These are phyloP conservation scores for Aspergillus sp. DNA, from an alignment of 2,329 filamentous ascomycete species.

Conservation along the genomic window DNA sequence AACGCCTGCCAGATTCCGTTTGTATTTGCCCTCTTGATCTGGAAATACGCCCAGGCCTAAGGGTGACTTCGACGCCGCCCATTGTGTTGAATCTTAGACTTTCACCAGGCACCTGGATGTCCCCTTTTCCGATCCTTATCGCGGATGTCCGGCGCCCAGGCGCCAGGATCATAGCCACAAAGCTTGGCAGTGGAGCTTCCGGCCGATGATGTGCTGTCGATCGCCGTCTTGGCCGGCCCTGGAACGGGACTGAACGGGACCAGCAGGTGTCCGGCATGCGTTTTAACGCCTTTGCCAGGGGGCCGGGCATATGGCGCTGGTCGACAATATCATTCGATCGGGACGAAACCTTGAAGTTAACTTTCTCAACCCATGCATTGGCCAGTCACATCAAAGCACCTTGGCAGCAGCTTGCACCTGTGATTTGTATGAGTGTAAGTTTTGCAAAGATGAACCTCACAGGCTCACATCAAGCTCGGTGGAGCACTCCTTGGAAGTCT, in stretches of 20 bases:
- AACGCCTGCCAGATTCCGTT: not conserved
- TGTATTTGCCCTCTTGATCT: not conserved
- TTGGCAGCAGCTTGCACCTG: slow-evolving; percentile 1
- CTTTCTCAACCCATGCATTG: not conserved
- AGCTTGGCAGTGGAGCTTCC: slow-evolving; percentile 39
- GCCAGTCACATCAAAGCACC: not conserved
- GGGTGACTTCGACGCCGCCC: too few species aligned
- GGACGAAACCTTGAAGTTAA: not conserved
- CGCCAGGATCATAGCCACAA: slow-evolving; percentile 24
- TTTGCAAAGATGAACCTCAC: not conserved
- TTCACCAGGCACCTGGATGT: not conserved
- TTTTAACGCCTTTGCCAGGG: slow-evolving; percentile 18
- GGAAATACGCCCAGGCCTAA: too few species aligned
- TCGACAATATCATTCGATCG: slow-evolving; percentile 14
- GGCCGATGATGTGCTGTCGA: slow-evolving; percentile 35
- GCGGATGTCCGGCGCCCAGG: slow-evolving; percentile 22
- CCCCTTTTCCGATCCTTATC: slow-evolving; percentile 14
- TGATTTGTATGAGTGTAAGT: not conserved
- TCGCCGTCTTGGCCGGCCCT: slow-evolving; percentile 33
- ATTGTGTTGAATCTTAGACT: not conserved
- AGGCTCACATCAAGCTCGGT: not conserved
- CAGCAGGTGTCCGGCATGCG: slow-evolving; percentile 17
- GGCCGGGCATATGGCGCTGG: not conserved
- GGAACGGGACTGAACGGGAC: slow-evolving; percentile 20
- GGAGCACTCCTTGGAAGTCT: not conserved